These are phyloP conservation scores for Thecaphora frezii DNA, from an alignment of 1,284 basidiomycete genomes.

Conservation along the genomic window DNA sequence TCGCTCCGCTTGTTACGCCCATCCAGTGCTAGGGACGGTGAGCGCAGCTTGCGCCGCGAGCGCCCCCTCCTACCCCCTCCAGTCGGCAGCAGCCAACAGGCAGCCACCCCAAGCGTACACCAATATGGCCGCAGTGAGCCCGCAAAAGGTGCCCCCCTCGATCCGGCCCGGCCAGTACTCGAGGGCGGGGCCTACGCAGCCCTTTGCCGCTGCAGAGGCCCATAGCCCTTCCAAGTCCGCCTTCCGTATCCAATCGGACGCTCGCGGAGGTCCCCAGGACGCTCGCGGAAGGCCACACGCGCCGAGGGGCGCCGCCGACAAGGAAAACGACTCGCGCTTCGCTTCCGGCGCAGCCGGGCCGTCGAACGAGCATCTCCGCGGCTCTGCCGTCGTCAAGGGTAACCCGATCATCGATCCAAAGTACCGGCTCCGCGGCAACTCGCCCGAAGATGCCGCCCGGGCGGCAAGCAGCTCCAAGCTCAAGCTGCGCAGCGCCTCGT, in stretches of 20 bases:
- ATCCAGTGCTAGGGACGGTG: too few relatives aligned
- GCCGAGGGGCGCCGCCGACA: conserved; percentile 5
- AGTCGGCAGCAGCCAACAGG: too few relatives aligned
- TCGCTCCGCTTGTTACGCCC: too few relatives aligned
- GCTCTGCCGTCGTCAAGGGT: neutral
- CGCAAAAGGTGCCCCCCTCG: neutral
- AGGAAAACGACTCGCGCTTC: conserved; percentile 25
- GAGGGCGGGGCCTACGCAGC: neutral
- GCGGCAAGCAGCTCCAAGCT: conserved; percentile 8
- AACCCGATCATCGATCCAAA: conserved; percentile 17
- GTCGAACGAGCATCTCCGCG: neutral
- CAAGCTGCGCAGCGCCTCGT: conserved; percentile 5
- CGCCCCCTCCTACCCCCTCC: too few relatives aligned
- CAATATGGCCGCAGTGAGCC: neutral
- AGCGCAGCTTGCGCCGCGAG: too few relatives aligned
- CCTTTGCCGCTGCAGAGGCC: too few relatives aligned
- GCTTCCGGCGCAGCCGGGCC: neutral
- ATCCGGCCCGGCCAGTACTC: conserved; percentile 37
- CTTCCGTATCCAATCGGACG: conserved; percentile 5
- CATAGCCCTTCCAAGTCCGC: conserved; percentile 1
- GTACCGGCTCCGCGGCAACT: conserved; percentile 33
- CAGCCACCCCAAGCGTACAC: too few relatives aligned
- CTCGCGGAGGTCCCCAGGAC: neutral
- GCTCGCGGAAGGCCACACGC: too few relatives aligned
- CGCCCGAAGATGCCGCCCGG: conserved; percentile 17